Base-by-base conservation (phyloP, 2,329 filamentous ascomycete genomes). In the Alternaria arbusti region DNA sequence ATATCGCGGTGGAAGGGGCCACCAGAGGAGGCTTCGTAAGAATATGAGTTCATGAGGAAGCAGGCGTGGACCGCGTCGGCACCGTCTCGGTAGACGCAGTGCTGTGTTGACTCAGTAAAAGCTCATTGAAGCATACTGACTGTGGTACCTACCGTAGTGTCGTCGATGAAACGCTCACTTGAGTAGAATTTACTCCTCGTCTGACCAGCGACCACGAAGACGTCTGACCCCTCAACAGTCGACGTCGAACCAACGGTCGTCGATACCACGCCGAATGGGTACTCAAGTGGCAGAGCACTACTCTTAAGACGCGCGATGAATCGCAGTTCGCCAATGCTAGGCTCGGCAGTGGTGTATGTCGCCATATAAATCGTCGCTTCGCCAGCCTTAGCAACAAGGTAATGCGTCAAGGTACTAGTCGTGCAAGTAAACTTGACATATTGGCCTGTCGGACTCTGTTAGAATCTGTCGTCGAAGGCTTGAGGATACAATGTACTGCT, bases 101-200 rank as follows among this genome's bases (percentile, higher is more conserved):
- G 88, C 25, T 86, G 23, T 8, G 32, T 28, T 15, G 5, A 1
- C 6, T 52, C 22, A 55, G 54, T 23, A 20, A 36, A 8, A 8
- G 8, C 15, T 13, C 26, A 9, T 6, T 8, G 32, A 22, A 25
- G 10, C 23, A 4, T 7, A 28, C 20, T 22, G 36, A 13, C 5
- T n/a, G 7, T 12, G 13, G 28, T 5, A 62, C 69, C 15, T 50
- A 72, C 71, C 46, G 54, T 59, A 17, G 55, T 59, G 69, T 90
- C 88, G 74, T 91, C 89, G 72, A 91, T 91, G 78, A 90, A 91
- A n/a, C 89, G 84, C 65, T 89, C 83, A 62, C 86, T 88, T 2
- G 87, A 90, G 80, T 89, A 91, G 82, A 91, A 91, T 77, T 91
- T 91, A 78, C 86, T 88, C 43, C 89, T 85, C 0, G 89, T 91